Conservation (phyloP, 805 yeast genomes). For the Monosporozyma servazzii region DNA sequence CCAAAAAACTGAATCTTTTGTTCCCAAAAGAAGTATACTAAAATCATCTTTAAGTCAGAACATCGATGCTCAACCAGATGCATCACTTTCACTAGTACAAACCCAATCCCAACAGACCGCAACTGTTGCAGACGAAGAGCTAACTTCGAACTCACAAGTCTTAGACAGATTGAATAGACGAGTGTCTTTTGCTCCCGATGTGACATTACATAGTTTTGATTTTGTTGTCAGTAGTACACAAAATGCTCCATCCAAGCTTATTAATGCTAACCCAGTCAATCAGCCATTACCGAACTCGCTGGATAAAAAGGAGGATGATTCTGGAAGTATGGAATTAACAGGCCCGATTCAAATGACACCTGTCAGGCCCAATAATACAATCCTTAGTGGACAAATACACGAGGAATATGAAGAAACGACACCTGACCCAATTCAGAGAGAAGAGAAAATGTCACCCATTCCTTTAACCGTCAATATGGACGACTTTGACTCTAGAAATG, state of each 20-base stretch:
- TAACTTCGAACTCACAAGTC: not conserved
- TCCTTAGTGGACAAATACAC: not conserved
- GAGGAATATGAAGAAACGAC: not conserved
- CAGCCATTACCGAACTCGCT: not conserved
- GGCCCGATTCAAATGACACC: slow-evolving; percentile 1
- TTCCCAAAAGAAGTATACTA: slow-evolving; percentile 8
- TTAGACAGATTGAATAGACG: slow-evolving; percentile 32
- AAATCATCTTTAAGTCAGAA: slow-evolving; percentile 6
- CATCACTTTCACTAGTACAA: not conserved
- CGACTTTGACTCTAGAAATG: not conserved
- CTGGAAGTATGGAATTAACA: slow-evolving; percentile 8
- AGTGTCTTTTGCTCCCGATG: slow-evolving; percentile 73
- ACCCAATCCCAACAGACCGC: not conserved
- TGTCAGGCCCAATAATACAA: not conserved
- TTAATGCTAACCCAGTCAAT: not conserved
- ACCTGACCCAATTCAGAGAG: slow-evolving; percentile 3
- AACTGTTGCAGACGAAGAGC: not conserved
- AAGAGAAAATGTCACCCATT: slow-evolving; percentile 6
- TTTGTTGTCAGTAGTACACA: slow-evolving; percentile 21
- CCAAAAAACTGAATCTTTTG: not conserved
- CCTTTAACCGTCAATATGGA: slow-evolving; percentile 1
- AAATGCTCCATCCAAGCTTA: not conserved
- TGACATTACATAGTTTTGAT: slow-evolving; percentile 51
- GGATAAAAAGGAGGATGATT: not conserved
- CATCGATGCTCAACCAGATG: not conserved